Conservation (phyloP, 176 grass and related monocot genomes). For the Panicum miliaceum region DNA sequence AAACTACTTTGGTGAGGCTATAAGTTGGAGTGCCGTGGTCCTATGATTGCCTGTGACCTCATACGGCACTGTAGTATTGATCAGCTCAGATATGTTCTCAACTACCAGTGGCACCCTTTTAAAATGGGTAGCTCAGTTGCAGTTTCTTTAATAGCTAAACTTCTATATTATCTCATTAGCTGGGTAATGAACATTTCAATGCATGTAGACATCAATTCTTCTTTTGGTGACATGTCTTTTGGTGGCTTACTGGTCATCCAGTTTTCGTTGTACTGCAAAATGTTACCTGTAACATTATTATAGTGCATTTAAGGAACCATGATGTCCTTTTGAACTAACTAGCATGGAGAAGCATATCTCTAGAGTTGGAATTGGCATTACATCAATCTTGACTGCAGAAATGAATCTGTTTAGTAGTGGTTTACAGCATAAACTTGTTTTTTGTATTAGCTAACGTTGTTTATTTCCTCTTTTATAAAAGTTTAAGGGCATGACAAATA, state of each 20-base stretch:
- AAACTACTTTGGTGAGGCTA: background rate
- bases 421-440: background rate
- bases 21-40: background rate
- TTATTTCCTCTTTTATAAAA: constrained; percentile 12
- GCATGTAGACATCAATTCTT: background rate
- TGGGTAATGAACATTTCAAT: background rate
- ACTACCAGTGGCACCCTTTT: background rate
- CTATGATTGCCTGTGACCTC: background rate
- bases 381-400: constrained; percentile 7
- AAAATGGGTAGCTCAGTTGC: background rate
- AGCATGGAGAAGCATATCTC: background rate
- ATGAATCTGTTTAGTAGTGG: background rate
- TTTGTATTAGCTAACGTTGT: background rate
- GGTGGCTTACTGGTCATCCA: background rate
- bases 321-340: constrained; percentile 1
- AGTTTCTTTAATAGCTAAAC: background rate
- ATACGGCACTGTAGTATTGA: background rate
- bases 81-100: constrained; percentile 12
- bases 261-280: background rate
- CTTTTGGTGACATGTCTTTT: background rate
- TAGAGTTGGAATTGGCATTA: background rate
- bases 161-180: background rate
- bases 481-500: constrained; percentile 2
- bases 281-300: background rate
- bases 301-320: background rate